These are phyloP conservation scores for Articulospora tetracladia DNA, from an alignment of 495 filamentous ascomycete species.

Conservation along the genomic window DNA sequence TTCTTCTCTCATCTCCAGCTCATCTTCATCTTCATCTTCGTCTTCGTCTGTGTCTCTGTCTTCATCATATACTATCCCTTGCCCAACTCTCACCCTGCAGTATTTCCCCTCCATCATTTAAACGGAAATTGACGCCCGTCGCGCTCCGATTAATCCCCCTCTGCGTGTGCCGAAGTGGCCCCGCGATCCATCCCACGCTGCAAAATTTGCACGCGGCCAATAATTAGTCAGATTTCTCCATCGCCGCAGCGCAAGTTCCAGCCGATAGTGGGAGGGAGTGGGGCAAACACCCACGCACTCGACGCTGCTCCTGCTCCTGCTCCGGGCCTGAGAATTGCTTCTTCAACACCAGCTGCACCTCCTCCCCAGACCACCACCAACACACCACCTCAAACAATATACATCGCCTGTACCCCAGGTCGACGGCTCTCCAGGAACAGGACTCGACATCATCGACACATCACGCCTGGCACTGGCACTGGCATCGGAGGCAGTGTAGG, in stretches of 20 bases:
- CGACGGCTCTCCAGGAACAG: not conserved
- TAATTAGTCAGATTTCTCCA: not conserved
- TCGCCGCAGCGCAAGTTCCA: not conserved
- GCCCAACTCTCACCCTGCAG: too few relatives aligned
- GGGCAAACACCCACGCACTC: not conserved
- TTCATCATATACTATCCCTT: too few relatives aligned
- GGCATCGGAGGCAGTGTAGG: not conserved
- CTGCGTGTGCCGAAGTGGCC: too few relatives aligned
- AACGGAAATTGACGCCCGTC: too few relatives aligned
- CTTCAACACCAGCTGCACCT: not conserved
- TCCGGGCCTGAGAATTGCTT: not conserved
- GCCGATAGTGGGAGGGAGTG: not conserved
- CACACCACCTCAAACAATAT: not conserved
- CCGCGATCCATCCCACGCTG: not conserved
- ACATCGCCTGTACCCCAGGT: not conserved
- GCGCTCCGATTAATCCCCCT: too few relatives aligned
- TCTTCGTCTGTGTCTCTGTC: too few relatives aligned
- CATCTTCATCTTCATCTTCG: too few relatives aligned
- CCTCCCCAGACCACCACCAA: not conserved
- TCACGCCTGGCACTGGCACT: not conserved
- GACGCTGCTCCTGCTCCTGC: not conserved
- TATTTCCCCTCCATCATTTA: too few relatives aligned
- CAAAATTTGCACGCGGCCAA: not conserved
- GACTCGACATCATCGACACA: not conserved
- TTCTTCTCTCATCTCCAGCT: too few relatives aligned